These are phyloP conservation scores for Pelargonium australe DNA, from an alignment of 441 rosid genomes.

Conservation along the genomic window DNA sequence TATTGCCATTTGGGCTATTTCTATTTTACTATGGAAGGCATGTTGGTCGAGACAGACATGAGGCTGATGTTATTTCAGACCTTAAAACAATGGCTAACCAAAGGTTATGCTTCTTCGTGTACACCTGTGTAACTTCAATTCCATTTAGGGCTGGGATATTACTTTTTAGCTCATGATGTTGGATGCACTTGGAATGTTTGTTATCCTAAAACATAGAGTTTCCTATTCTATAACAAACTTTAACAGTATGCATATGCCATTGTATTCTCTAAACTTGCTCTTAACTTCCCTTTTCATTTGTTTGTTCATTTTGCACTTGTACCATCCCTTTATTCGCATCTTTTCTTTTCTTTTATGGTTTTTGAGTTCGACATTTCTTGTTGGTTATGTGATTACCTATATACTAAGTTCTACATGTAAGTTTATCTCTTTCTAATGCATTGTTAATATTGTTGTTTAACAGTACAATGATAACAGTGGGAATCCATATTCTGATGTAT, in stretches of 20 bases:
- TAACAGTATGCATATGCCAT: background rate
- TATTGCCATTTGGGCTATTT: background rate
- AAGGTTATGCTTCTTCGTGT: background rate
- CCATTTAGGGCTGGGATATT: background rate
- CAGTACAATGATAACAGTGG: constrained; percentile 97
- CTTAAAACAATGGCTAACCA: background rate
- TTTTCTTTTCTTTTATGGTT: background rate
- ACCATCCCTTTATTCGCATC: background rate
- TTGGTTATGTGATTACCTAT: background rate
- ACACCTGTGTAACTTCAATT: background rate
- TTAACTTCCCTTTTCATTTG: background rate
- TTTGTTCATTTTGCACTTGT: background rate
- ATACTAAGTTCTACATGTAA: background rate
- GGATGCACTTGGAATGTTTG: background rate
- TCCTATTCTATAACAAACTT: too few species aligned
- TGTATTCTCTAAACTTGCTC: background rate
- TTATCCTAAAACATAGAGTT: background rate
- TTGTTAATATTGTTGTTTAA: constrained; percentile 21
- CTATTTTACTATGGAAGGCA: too few species aligned
- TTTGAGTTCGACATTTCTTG: background rate
- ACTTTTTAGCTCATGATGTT: background rate
- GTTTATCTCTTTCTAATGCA: background rate
- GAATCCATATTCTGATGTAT: constrained; percentile 88
- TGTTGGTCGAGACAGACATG: too few species aligned
- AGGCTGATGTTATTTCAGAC: too few species aligned